phyloP scores from a whole-genome alignment of 441 rosid genomes.

The Macaranga tanarius region DNA sequence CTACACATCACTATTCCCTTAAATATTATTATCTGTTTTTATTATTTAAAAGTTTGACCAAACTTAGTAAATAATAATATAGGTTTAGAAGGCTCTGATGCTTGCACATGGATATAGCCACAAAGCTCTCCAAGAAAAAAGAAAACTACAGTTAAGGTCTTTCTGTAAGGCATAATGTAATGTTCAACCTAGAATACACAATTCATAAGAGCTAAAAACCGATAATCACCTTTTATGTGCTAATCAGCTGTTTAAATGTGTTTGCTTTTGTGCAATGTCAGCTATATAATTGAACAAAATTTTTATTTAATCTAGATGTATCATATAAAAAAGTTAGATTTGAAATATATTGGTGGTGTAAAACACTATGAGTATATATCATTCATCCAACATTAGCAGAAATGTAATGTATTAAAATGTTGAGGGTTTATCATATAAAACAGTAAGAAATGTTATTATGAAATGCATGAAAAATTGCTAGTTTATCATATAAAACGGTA shows the following conservation, averaged over 20 bases:
- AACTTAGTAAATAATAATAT: slow-evolving; percentile 16
- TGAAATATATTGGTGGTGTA: too few species aligned
- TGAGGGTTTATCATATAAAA: too few species aligned
- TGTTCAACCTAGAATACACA: slow-evolving; percentile 19
- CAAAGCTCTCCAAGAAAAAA: slow-evolving; percentile 15
- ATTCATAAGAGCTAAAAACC: neutral
- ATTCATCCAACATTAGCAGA: too few species aligned
- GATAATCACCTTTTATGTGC: neutral
- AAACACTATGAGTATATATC: too few species aligned
- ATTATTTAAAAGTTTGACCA: slow-evolving; percentile 28
- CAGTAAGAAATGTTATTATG: too few species aligned
- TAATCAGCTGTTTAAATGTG: slow-evolving; percentile 9
- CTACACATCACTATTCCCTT: slow-evolving; percentile 27
- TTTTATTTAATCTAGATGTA: too few species aligned
- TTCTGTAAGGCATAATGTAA: slow-evolving; percentile 24
- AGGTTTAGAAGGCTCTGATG: slow-evolving; percentile 19
- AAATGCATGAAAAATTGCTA: too few species aligned
- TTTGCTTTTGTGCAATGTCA: neutral
- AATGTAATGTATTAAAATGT: too few species aligned
- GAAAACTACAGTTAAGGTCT: slow-evolving; percentile 18
- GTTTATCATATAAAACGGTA: too few species aligned
- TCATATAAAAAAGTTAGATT: too few species aligned
- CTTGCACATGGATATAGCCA: slow-evolving; percentile 33
- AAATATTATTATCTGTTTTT: slow-evolving; percentile 18
- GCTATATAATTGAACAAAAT: neutral